Conservation (phyloP, 2,329 filamentous ascomycete species). For the Stagonosporopsis rhizophila region DNA sequence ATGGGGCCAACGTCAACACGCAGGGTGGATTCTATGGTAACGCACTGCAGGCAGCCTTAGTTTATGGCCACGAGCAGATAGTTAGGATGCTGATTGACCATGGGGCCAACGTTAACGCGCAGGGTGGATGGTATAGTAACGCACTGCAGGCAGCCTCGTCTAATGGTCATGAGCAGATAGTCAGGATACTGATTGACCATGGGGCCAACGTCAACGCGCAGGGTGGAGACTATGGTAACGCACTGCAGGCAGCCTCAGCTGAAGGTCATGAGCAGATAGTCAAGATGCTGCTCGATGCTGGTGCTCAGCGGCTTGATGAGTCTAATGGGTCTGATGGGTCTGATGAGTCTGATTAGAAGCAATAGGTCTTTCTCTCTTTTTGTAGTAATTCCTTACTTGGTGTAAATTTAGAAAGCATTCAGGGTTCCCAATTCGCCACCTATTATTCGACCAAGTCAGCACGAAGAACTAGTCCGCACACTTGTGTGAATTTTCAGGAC, state of each 20-base stretch:
- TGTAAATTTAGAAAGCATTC: no score
- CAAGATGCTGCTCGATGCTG: slow-evolving; percentile 4
- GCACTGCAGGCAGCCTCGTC: background rate
- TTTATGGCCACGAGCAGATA: background rate
- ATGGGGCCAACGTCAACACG: background rate
- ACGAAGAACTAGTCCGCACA: no score
- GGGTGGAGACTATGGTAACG: slow-evolving; percentile 6
- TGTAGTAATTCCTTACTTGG: no score
- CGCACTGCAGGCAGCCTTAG: slow-evolving; percentile 4
- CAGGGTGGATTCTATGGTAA: background rate
- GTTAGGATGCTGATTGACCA: slow-evolving; percentile 4
- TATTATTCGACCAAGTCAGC: no score
- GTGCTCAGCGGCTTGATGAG: background rate
- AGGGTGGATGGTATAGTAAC: background rate
- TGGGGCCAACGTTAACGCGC: background rate
- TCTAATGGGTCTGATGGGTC: no score
- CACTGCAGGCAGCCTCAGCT: background rate
- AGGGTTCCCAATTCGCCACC: no score
- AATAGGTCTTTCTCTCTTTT: no score
- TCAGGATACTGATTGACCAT: background rate
- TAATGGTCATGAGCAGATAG: background rate
- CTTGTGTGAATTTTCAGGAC: no score
- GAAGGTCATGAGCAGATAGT: slow-evolving; percentile 1
- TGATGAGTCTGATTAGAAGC: no score
- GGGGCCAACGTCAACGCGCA: background rate